Base-by-base conservation (phyloP, 306 rosid species). In the Astragalus membranaceus region DNA sequence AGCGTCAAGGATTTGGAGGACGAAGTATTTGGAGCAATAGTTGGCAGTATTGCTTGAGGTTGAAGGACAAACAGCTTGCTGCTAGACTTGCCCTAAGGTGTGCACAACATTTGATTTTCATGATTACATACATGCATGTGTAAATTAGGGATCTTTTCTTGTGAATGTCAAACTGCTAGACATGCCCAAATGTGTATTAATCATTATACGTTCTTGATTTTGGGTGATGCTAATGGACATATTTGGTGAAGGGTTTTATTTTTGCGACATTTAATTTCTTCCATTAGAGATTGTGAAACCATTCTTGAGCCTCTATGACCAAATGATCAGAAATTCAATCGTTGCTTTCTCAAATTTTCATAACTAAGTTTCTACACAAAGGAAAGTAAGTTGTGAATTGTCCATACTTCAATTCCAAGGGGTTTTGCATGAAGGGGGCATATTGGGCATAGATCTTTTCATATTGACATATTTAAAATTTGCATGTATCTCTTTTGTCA, bases 1-100 rank as follows among this genome's bases (percentile, higher is more conserved):
- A 80, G 68, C 77, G 69, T 74, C 97, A 74, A 71, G 89, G 83
- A 74, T 72, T 71, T 72, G 96, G 93, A 67, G 80, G 88, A 67
- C 82, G 67, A 49, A 75, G 79, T 55, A 75, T 81, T 61, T 85
- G 93, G 92, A 88, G 94, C 82, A 88, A 79, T 84, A 90, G 92
- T 68, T 93, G 98, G 98, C 97, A 90, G 90, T 88, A 93, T 79
- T 93, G 98, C 86, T 86, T 93, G 67, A 84, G 97, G 80, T 86
- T 93, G 92, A 93, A 85, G 79, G 97, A 90, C 78, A 90, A 88
- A 80, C 90, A 82, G 61, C 82, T 88, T 80, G 98, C 98, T 36
- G 97, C 97, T 75, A 88, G 82, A 84, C 91, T 93, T 79, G 84
- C 97, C 78, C 84, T 93, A 64, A 87, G 88, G 98, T 93, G 78